Base-by-base conservation (phyloP, 2,329 filamentous ascomycete genomes). In the Magnaporthales sp. region DNA sequence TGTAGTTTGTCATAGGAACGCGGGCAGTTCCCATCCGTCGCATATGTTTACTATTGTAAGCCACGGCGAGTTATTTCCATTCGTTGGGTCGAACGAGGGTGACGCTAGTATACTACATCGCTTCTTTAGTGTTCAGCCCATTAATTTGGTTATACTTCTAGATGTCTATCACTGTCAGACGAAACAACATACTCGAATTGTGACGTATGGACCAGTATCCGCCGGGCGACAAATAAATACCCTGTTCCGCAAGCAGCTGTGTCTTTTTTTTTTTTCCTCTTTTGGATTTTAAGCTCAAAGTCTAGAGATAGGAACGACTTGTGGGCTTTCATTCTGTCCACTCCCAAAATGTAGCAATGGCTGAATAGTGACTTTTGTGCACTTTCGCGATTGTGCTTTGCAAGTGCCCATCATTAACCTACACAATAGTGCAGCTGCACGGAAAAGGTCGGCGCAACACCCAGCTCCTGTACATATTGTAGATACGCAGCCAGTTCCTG, bases 401-500 rank as follows among this genome's bases (percentile, higher is more conserved):
- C 8, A 58, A 56, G 13, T 24, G 24, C 26, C 29, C 22, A 29
- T 27, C 4, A 22, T 58, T 24, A 60, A 27, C 22, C 56, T 27
- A 66, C 56, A 19, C 56, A 31, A 10, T 66, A 66, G 27, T 62
- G 31, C 32, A 75, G 54, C 66, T 79, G 77, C 15, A 82, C 78
- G 61, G 73, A 75, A 70, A 83, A 83, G 9, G 77, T 80, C 7
- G 80, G 79, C 38, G 80, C 75, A 26, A 71, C 72, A 13, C 73
- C 80, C 76, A 51, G 78, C 60, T 32, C 81, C 69, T 85, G 79
- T 29, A 89, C 80, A 73, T 91, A 89, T 62, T 83, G 81, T 70
- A 95, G 76, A 76, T 93, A 94, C 0, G 88, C 89, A 68, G 84
- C 83, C 69, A 95, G 75, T 77, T 94, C 90, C 69, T 87, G 85